phyloP scores from a whole-genome alignment of 331 rosid species.

The Saraca asoca region DNA sequence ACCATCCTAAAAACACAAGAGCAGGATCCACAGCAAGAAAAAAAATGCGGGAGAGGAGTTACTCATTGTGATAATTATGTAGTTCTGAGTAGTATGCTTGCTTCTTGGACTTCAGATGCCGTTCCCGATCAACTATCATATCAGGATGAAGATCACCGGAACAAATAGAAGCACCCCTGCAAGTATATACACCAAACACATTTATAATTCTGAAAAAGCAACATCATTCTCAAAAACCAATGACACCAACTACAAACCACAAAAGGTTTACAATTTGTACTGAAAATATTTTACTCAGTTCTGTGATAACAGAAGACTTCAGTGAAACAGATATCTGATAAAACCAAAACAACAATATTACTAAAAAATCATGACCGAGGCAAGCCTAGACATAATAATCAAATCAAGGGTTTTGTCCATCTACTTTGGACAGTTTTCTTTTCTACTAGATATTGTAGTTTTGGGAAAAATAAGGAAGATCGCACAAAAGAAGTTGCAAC shows the following conservation, averaged over 20 bases:
- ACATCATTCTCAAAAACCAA: constrained; percentile 28
- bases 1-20: constrained; percentile 26
- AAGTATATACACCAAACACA: constrained; percentile 41
- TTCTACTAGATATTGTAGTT: too few relatives aligned
- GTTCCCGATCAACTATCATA: constrained; percentile 56
- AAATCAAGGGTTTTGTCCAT: not conserved
- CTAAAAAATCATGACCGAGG: constrained; percentile 11
- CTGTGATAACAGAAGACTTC: not conserved
- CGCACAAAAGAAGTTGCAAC: too few relatives aligned
- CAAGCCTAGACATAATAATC: not conserved
- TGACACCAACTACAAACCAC: not conserved
- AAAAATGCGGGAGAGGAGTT: constrained; percentile 37
- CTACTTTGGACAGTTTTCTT: too few relatives aligned
- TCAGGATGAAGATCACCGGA: constrained; percentile 92
- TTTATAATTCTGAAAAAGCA: constrained; percentile 27
- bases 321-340: constrained; percentile 20
- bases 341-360: constrained; percentile 9
- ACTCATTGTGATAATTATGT: constrained; percentile 82
- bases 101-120: constrained; percentile 54
- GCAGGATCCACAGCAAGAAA: constrained; percentile 8
- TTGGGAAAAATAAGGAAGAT: too few relatives aligned
- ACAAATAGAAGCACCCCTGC: constrained; percentile 87
- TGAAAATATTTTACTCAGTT: too few relatives aligned
- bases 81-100: constrained; percentile 59
- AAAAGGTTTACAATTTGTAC: too few relatives aligned